phyloP scores from a whole-genome alignment of 805 yeast species.

The Barnettozyma sp. region DNA sequence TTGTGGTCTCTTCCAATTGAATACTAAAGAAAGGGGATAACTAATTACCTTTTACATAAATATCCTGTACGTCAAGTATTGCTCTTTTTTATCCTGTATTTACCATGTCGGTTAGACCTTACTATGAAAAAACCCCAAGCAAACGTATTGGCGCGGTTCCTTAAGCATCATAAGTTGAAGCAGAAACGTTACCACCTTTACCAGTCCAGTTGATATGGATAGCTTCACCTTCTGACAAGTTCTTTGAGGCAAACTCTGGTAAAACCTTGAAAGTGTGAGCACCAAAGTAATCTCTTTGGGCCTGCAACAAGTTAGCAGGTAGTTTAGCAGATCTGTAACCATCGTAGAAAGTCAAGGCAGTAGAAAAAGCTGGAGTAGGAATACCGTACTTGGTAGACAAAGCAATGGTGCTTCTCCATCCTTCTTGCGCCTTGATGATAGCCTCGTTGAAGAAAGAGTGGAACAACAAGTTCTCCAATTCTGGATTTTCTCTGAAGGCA shows the following conservation, averaged over 20 bases:
- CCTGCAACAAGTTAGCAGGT: conserved; percentile 98
- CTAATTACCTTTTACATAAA: not conserved
- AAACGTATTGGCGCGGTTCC: no score
- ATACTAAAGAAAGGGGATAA: not conserved
- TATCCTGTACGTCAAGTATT: not conserved
- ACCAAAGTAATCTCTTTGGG: conserved; percentile 99
- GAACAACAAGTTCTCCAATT: conserved; percentile 91
- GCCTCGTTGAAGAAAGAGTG: conserved; percentile 92
- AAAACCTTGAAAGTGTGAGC: conserved; percentile 97
- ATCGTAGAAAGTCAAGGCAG: conserved; percentile 96
- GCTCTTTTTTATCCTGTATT: not conserved
- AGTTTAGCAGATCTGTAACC: conserved; percentile 94
- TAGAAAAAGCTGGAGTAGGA: conserved; percentile 96
- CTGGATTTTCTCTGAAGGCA: conserved; percentile 91
- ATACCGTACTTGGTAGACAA: conserved; percentile 80
- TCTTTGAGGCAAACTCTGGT: conserved; percentile 74
- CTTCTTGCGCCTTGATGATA: conserved; percentile 84
- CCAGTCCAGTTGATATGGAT: conserved; percentile 99
- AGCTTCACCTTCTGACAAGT: conserved; percentile 71
- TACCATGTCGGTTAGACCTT: no score
- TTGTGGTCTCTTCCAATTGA: conserved; percentile 17
- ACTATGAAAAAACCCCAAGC: no score
- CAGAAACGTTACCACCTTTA: conserved; percentile 95
- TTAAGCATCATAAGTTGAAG: conserved; percentile 90
- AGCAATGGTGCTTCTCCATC: conserved; percentile 89